Evolutionary conservation across 257 asterid species (phyloP).

Genomic region (Solanum pinnatisectum): DNA sequence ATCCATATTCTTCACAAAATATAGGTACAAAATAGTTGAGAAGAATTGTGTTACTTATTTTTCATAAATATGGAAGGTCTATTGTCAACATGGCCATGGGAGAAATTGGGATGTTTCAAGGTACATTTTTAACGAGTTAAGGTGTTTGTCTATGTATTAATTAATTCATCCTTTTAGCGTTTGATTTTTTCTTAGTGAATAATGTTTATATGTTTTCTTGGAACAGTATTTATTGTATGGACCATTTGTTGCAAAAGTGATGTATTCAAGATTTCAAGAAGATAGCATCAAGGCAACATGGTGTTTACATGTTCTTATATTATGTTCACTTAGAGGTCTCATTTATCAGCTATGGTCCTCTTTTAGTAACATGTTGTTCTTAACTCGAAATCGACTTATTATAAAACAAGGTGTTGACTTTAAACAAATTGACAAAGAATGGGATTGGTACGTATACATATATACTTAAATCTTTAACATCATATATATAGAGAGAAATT

Average conservation of each 20-base stretch:
- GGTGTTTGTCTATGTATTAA: not conserved
- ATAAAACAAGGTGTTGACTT: slow-evolving; percentile 58
- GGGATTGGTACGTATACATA: slow-evolving; percentile 48
- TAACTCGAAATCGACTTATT: slow-evolving; percentile 60
- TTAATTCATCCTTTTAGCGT: not conserved
- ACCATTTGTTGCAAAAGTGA: slow-evolving; percentile 46
- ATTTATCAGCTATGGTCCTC: slow-evolving; percentile 49
- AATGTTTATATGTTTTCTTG: not conserved
- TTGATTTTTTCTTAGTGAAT: not conserved
- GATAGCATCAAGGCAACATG: slow-evolving; percentile 27
- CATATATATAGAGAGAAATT: no score
- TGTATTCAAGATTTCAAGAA: slow-evolving; percentile 36
- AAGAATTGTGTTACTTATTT: not conserved
- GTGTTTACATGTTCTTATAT: slow-evolving; percentile 48
- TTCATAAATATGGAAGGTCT: slow-evolving; percentile 38
- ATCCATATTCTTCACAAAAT: not conserved
- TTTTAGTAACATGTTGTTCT: slow-evolving; percentile 60
- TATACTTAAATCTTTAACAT: not conserved
- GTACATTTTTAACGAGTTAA: slow-evolving; percentile 7
- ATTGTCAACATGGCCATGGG: slow-evolving; percentile 75
- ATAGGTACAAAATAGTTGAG: not conserved
- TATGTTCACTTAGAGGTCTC: slow-evolving; percentile 39
- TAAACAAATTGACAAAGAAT: slow-evolving; percentile 77
- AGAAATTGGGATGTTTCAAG: slow-evolving; percentile 53
- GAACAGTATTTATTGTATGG: slow-evolving; percentile 51